Evolutionary conservation across 1,284 basidiomycete species (phyloP), one percentile per base, ranked within the genome.

Genomic region (Ceratobasidium sp.): DNA sequence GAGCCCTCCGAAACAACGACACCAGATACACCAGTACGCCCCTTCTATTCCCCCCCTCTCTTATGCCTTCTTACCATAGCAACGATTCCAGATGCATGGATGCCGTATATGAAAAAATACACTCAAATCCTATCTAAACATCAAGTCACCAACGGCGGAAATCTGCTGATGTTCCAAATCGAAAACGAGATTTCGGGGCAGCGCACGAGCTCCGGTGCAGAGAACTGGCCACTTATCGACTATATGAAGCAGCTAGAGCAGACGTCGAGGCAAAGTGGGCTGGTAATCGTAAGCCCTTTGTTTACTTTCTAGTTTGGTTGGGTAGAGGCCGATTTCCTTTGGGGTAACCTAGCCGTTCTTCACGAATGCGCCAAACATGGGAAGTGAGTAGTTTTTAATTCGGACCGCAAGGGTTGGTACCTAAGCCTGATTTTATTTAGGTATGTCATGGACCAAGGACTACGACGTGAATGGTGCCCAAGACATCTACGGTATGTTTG

Each of bases 401-500:
- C 3, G 5, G 29, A 25, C n/a, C 19, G 8, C 34, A 8, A 13
- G 29, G 19, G 37, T 2, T 2, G 2, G 8, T 37, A 51, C 19
- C 29, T 34, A n/a, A 37, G 19, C 13, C 25, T 19, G 15, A 7
- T 22, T 62, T 2, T 49, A 29, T 43, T 62, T 65, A 74, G 71
- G 76, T 15, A 56, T 57, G 44, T 77, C 76, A 8, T 77, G 76
- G 76, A 74, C 76, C 8, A 77, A 77, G 56, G 76, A 77, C 62
- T 77, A 77, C 56, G 64, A 77, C 40, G 43, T 69, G 4, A 73
- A 73, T 40, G 76, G 69, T 13, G 76, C 69, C 5, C 69, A 73
- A 25, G 76, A 77, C 34, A 73, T 77, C 2, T 77, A 77, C 46
- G 76, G 76, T 49, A 46, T n/a, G 57, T 34, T 29, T 19, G 29